Evolutionary conservation across 176 grass and related monocot species (phyloP), one percentile per base, ranked within the genome.

Genomic region (Cenchrus americanus): DNA sequence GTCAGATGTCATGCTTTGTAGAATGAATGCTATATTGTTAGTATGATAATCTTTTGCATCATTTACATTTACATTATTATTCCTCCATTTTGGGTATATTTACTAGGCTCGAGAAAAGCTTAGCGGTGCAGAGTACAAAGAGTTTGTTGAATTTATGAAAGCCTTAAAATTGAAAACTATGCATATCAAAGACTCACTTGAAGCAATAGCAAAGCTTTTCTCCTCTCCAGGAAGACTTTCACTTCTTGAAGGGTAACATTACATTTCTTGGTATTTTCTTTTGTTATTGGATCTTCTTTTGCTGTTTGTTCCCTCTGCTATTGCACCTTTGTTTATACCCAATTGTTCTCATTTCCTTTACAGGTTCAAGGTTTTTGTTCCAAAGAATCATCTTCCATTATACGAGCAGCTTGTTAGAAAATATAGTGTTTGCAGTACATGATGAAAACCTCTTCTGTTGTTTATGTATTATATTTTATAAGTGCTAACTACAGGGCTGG

Each of bases 331-430:
- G 27, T 65, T 86, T 88, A 85, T 89, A 75, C 17, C 70, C 82
- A 13, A 90, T 85, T 77, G 21, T 62, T 89, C 62, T 62, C 14
- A 26, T 84, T 70, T 87, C 27, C 42, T 42, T 22, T 89, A 42
- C 82, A 98, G 95, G 87, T 95, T 98, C 89, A 98, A 87, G 80
- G 87, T 95, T 84, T 98, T 94, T 85, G 91, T 98, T 88, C 86
- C 93, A 48, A 73, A 83, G 83, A 95, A 94, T 66, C 87, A 90
- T 92, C 87, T 90, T 66, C 73, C 80, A 13, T 82, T 92, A 79
- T 99, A 99, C n/a, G 93, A 92, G 80, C 87, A 89, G 76, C 69
- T 89, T 88, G 85, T 99, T 77, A 73, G 49, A 57, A 82, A 49
- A 92, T 73, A 93, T 85, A 76, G 51, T 64, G n/a, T 82, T 40